Evolutionary conservation across 2,329 filamentous ascomycete species (phyloP).

Genomic region (Aspergillus arachidicola): DNA sequence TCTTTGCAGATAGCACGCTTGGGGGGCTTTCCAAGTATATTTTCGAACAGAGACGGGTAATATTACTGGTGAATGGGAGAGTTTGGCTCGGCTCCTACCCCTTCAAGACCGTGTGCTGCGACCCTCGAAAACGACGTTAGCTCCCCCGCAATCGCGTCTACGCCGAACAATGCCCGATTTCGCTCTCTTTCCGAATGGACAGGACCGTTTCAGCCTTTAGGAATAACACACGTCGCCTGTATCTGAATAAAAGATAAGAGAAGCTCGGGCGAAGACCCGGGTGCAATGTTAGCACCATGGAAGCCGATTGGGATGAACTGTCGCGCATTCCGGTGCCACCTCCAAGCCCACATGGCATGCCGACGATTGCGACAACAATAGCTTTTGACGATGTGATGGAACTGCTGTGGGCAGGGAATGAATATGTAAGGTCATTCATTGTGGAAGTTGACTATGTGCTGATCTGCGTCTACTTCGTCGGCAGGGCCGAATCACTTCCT

Average conservation of each 20-base stretch:
- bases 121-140: constrained; percentile 14
- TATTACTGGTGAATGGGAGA: background rate
- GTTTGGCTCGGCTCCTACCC: background rate
- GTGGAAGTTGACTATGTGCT: background rate
- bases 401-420: constrained; percentile 89
- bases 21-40: background rate
- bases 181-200: constrained; percentile 36
- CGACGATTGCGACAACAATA: constrained; percentile 74
- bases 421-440: constrained; percentile 65
- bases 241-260: background rate
- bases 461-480: constrained; percentile 12
- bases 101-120: background rate
- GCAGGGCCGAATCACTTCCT: constrained; percentile 85
- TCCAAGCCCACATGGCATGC: constrained; percentile 69
- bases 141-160: constrained; percentile 40
- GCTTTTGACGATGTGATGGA: constrained; percentile 90
- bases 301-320: constrained; percentile 64
- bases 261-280: constrained; percentile 13
- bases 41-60: background rate
- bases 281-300: constrained; percentile 40
- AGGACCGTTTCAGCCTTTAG: constrained; percentile 22
- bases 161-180: constrained; percentile 38
- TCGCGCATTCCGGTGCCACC: constrained; percentile 80
- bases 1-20: background rate
- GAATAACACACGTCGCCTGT: background rate